Percentiles rank a stretch among this genome's conserved stretches.
These are phyloP conservation scores for Lactifluus hygrophoroides DNA, from an alignment of 768 basidiomycete species.

Conservation along the genomic window DNA sequence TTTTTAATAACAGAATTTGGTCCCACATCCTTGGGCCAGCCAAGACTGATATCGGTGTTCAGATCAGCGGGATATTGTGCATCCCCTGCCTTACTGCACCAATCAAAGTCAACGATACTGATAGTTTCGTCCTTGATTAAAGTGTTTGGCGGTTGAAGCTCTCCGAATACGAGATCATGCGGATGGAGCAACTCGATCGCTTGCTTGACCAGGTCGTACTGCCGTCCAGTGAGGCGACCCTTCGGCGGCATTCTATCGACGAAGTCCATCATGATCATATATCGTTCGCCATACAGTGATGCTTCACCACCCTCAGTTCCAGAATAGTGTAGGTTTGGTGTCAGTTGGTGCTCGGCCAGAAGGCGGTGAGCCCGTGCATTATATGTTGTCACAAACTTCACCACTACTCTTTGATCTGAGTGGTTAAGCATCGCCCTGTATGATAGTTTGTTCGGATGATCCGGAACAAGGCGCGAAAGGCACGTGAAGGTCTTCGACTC, in stretches of 20 bases:
- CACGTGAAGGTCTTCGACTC: background rate
- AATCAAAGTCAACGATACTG: slow-evolving; percentile 21
- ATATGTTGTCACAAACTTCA: background rate
- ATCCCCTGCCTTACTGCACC: slow-evolving; percentile 20
- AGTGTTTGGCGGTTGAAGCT: too few relatives aligned
- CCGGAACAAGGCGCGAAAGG: background rate
- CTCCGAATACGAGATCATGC: too few relatives aligned
- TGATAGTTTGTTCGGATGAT: background rate
- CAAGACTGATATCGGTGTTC: background rate
- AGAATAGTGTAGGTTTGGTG: slow-evolving; percentile 11
- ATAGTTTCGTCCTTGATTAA: too few relatives aligned
- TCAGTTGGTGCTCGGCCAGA: slow-evolving; percentile 4
- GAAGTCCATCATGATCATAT: slow-evolving; percentile 19
- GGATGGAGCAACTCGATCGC: background rate
- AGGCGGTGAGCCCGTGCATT: background rate
- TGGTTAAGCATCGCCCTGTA: background rate
- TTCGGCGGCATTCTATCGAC: background rate
- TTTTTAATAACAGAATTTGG: too few relatives aligned
- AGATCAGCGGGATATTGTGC: slow-evolving; percentile 15
- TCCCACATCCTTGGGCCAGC: background rate
- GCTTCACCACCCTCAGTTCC: background rate
- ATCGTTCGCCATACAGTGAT: background rate
- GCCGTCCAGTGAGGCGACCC: background rate
- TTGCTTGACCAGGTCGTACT: background rate
- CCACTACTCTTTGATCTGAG: background rate